Conservation (phyloP, 163 green algal genomes). For the Scenedesmus sp. region DNA sequence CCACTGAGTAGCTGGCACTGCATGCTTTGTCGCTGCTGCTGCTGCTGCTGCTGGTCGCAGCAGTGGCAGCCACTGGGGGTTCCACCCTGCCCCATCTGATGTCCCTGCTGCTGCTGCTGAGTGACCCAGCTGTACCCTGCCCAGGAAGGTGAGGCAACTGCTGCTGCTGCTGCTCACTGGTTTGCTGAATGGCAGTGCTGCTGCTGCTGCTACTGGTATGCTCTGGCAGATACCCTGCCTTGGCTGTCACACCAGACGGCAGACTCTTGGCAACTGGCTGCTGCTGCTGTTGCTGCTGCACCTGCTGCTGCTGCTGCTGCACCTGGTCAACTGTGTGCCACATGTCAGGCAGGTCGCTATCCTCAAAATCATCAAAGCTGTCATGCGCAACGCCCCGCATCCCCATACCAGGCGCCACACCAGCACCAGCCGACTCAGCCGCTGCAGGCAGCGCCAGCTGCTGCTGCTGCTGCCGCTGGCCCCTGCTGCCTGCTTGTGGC, state of each 20-base stretch:
- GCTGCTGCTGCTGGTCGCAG: background rate
- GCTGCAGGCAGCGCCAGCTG: constrained; percentile 14
- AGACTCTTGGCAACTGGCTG: background rate
- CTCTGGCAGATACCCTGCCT: background rate
- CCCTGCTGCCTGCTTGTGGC: background rate
- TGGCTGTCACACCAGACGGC: background rate
- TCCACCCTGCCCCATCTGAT: constrained; percentile 30
- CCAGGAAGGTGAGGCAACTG: constrained; percentile 2
- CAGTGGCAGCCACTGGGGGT: background rate
- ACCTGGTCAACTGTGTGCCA: background rate
- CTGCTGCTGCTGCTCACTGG: constrained; percentile 25
- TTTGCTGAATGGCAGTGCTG: background rate
- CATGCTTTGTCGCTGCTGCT: constrained; percentile 25
- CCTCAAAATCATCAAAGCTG: background rate
- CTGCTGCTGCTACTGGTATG: constrained; percentile 12
- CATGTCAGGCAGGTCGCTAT: background rate
- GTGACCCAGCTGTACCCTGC: background rate
- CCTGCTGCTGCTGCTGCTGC: background rate
- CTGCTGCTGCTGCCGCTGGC: constrained; percentile 14
- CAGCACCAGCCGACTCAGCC: background rate
- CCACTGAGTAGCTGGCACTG: constrained; percentile 1
- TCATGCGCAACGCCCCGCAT: background rate
- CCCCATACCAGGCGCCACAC: background rate
- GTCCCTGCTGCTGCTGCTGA: constrained; percentile 36
- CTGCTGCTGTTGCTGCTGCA: background rate